Conservation (phyloP, 768 basidiomycete species). For the Lentinula sp. region DNA sequence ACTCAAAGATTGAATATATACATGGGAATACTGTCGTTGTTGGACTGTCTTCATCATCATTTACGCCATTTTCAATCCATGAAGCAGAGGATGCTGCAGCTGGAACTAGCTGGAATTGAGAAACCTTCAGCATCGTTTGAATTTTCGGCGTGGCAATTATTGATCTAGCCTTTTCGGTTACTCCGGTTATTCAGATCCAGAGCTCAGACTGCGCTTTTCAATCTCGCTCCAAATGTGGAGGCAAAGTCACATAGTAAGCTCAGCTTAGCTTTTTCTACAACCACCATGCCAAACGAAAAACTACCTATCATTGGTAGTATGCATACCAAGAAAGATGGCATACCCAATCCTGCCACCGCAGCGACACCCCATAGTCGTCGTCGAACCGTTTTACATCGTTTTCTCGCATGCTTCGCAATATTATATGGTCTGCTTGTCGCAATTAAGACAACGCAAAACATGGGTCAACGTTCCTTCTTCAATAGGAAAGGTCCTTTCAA, state of each 20-base stretch:
- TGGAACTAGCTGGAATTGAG: too few relatives aligned
- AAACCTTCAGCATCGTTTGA: too few relatives aligned
- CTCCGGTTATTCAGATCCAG: neutral
- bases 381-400: neutral
- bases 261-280: neutral
- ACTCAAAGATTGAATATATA: too few relatives aligned
- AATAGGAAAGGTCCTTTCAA: neutral
- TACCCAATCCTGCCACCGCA: neutral
- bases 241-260: neutral
- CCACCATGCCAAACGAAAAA: constrained; percentile 5
- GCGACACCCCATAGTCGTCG: neutral
- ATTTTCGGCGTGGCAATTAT: neutral
- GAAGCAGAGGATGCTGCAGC: too few relatives aligned
- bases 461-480: neutral
- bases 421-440: neutral
- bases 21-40: too few relatives aligned
- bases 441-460: neutral
- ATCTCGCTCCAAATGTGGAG: neutral
- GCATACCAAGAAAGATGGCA: neutral
- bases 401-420: neutral
- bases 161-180: neutral
- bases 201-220: neutral
- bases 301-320: neutral
- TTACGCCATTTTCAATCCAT: too few relatives aligned
- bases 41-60: too few relatives aligned